Evolutionary conservation across 169 alveolate species (phyloP).

Genomic region (Cryptosporidium canis): DNA sequence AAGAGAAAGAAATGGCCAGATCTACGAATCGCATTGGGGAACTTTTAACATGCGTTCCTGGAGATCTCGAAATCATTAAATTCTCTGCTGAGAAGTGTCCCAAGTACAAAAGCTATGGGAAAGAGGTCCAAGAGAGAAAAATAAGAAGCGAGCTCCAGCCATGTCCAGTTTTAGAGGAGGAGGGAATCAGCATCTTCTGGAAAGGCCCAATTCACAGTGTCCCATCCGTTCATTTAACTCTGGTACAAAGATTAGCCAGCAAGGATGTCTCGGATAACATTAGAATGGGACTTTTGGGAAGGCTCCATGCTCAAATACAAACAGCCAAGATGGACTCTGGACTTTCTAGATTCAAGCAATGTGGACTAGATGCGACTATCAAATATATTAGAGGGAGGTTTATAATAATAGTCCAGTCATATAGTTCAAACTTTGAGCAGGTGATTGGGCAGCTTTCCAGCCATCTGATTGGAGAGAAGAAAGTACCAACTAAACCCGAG

Average conservation of each 20-base stretch:
- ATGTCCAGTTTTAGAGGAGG: slow-evolving; percentile 25
- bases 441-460: neutral
- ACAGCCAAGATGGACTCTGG: neutral
- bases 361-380: slow-evolving; percentile 18
- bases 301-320: slow-evolving; percentile 26
- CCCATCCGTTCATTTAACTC: slow-evolving; percentile 31
- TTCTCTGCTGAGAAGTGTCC: slow-evolving; percentile 25
- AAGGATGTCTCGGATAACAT: slow-evolving; percentile 11
- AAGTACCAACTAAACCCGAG: slow-evolving; percentile 9
- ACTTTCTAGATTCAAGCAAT: neutral
- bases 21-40: slow-evolving; percentile 18
- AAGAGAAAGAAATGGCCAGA: neutral
- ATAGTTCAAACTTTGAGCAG: slow-evolving; percentile 52
- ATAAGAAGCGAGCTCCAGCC: neutral
- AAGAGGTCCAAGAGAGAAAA: neutral
- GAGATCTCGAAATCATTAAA: slow-evolving; percentile 10
- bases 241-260: slow-evolving; percentile 24
- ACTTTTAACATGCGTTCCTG: slow-evolving; percentile 53
- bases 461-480: neutral
- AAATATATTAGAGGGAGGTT: slow-evolving; percentile 54
- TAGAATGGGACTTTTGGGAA: neutral
- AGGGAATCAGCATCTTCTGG: slow-evolving; percentile 44
- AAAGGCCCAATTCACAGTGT: slow-evolving; percentile 63
- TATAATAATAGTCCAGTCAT: slow-evolving; percentile 9
- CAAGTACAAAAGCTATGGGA: slow-evolving; percentile 3